These are phyloP conservation scores for Berkeleyomyces basicola DNA, from an alignment of 2,329 filamentous ascomycete genomes.

Conservation along the genomic window DNA sequence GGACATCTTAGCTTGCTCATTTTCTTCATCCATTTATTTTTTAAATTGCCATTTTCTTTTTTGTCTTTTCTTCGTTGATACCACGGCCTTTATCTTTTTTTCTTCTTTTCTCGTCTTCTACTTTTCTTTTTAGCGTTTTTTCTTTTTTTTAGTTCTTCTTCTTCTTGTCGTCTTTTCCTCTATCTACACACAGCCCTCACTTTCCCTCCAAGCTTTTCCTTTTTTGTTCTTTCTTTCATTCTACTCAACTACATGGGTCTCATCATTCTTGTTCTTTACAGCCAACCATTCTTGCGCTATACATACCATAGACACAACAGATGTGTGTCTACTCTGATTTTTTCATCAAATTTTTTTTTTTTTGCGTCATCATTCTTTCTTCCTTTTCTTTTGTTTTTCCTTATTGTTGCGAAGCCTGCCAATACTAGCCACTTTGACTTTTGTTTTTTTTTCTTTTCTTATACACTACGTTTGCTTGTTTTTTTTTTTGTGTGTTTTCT, in stretches of 20 bases:
- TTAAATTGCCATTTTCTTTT: not conserved
- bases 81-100: not conserved
- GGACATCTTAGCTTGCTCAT: not conserved
- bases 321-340: too few species aligned
- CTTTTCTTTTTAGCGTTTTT: conserved; percentile 2
- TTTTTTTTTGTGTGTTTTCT: too few species aligned
- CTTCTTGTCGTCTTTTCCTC: not conserved
- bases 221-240: not conserved
- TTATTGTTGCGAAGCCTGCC: not conserved
- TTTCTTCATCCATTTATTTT: not conserved
- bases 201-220: not conserved
- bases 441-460: too few species aligned
- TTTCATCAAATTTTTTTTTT: too few species aligned
- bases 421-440: too few species aligned
- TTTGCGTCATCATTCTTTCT: not conserved
- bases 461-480: too few species aligned
- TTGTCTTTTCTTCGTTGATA: not conserved
- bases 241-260: too few species aligned
- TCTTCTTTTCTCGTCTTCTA: conserved; percentile 1
- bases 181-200: not conserved
- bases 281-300: too few species aligned
- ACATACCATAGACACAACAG: too few species aligned
- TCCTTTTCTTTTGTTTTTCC: not conserved
- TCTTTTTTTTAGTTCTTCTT: not conserved
- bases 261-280: too few species aligned